Percentiles rank a stretch among this genome's conserved stretches.
These are phyloP conservation scores for Epichloe sibirici DNA, from an alignment of 2,329 filamentous ascomycete species.

Conservation along the genomic window DNA sequence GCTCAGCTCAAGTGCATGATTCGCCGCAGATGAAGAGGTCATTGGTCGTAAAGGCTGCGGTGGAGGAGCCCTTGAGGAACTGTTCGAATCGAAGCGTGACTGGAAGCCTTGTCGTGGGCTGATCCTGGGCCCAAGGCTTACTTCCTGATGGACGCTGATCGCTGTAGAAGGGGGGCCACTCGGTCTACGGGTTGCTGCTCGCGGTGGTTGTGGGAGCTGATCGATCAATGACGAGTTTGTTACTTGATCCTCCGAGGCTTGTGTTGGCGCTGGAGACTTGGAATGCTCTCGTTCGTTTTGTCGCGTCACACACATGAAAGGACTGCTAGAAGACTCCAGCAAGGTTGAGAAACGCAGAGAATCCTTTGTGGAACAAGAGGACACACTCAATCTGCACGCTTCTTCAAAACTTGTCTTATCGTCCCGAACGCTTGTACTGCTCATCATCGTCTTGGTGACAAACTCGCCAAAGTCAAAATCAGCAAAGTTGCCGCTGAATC, in stretches of 20 bases:
- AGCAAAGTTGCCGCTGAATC: constrained; percentile 25
- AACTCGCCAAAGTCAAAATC: constrained; percentile 26
- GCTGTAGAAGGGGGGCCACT: constrained; percentile 2
- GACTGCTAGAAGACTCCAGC: not conserved
- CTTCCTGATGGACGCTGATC: not conserved
- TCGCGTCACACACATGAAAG: not conserved
- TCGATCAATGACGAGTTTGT: constrained; percentile 4
- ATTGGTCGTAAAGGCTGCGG: constrained; percentile 12
- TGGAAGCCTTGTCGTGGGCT: constrained; percentile 11
- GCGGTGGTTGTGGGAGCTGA: constrained; percentile 3
- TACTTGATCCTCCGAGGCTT: not conserved
- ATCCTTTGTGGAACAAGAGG: not conserved
- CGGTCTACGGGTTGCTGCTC: not conserved
- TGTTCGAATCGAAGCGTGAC: constrained; percentile 14
- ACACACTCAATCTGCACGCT: not conserved
- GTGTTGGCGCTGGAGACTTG: not conserved
- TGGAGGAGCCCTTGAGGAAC: constrained; percentile 10
- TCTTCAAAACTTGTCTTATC: not conserved
- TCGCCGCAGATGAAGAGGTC: constrained; percentile 11
- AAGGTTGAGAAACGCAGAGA: not conserved
- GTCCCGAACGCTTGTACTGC: not conserved
- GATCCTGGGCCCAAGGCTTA: not conserved
- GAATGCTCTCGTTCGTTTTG: constrained; percentile 9
- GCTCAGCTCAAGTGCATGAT: constrained; percentile 5
- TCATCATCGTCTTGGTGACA: constrained; percentile 11